Evolutionary conservation across 345 rosid genomes (phyloP).

Genomic region (Lagerstroemia speciosa): DNA sequence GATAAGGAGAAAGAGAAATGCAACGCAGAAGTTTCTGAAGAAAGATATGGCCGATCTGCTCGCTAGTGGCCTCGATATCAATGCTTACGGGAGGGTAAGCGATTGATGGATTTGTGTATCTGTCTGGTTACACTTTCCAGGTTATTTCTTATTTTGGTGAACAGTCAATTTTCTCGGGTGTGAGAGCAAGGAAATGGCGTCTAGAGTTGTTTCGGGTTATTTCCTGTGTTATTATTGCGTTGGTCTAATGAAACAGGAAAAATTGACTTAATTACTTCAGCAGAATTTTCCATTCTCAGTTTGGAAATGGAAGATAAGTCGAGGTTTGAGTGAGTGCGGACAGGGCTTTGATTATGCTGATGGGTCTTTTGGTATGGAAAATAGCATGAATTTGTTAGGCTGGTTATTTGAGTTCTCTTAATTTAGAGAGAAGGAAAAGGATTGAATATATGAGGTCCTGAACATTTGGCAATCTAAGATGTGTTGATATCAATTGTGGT

Average conservation of each 20-base stretch:
- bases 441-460: no score
- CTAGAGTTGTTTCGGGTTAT: not conserved
- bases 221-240: not conserved
- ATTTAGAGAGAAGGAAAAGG: no score
- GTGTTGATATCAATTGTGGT: no score
- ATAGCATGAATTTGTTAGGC: not conserved
- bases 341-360: not conserved
- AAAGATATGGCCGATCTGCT: constrained; percentile 88
- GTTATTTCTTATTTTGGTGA: constrained; percentile 1
- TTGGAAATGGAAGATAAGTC: not conserved
- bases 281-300: not conserved
- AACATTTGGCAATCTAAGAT: no score
- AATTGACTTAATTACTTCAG: not conserved
- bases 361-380: not conserved
- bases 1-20: constrained; percentile 71
- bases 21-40: constrained; percentile 78
- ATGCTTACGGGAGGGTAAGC: constrained; percentile 71
- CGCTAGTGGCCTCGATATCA: constrained; percentile 66
- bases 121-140: not conserved
- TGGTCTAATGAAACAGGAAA: not conserved
- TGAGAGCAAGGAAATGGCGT: not conserved
- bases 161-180: not conserved
- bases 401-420: not conserved
- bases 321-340: not conserved
- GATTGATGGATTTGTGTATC: not conserved